phyloP scores from a whole-genome alignment of 2,329 filamentous ascomycete genomes.

The Akanthomyces dipterigenus region DNA sequence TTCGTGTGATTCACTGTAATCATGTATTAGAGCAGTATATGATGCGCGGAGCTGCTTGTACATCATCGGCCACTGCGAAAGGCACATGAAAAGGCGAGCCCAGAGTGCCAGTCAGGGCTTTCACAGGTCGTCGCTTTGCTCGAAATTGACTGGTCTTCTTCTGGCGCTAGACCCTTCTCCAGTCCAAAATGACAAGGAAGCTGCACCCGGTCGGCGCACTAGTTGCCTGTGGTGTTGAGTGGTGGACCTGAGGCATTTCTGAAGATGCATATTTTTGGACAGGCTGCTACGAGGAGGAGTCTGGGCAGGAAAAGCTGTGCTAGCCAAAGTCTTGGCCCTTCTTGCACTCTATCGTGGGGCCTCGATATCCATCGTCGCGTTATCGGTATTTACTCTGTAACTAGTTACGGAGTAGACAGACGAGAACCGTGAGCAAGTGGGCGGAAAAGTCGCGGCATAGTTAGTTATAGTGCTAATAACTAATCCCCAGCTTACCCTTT shows the following conservation, averaged over 20 bases:
- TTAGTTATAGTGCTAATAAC: neutral
- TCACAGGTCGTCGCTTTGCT: neutral
- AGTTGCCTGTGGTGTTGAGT: constrained; percentile 1
- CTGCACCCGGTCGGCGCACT: neutral
- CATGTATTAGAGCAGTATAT: too few relatives aligned
- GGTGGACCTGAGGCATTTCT: constrained; percentile 29
- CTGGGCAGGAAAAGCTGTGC: neutral
- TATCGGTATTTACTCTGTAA: neutral
- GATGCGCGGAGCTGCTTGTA: too few relatives aligned
- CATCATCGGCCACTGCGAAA: neutral
- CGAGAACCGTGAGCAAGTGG: neutral
- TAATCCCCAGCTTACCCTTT: neutral
- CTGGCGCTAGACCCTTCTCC: neutral
- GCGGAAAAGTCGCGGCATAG: neutral
- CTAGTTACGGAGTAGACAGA: too few relatives aligned
- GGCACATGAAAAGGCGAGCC: neutral
- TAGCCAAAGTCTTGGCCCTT: neutral
- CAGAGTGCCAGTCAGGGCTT: neutral
- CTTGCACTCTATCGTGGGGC: neutral
- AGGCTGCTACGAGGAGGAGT: neutral
- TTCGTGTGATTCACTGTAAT: neutral
- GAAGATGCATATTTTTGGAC: neutral
- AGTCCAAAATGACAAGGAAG: neutral
- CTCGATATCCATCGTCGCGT: neutral
- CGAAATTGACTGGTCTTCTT: too few relatives aligned